phyloP scores from a whole-genome alignment of 2,329 filamentous ascomycete genomes.

The Botrytis galanthina region DNA sequence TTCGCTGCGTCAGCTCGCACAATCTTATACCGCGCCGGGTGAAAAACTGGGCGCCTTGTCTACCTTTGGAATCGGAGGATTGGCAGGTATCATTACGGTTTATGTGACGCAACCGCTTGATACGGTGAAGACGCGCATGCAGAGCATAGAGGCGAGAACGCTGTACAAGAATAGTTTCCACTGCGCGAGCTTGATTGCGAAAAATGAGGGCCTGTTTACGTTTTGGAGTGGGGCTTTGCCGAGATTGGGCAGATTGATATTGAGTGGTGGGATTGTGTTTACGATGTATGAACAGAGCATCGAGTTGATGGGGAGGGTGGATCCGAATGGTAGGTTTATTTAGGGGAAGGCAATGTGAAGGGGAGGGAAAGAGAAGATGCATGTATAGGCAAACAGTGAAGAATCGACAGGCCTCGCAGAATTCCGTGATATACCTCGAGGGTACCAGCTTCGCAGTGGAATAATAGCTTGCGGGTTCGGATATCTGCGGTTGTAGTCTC shows the following conservation, averaged over 20 bases:
- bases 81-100: conserved; percentile 89
- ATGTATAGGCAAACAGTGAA: neutral
- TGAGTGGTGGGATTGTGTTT: conserved; percentile 96
- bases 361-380: conserved; percentile 20
- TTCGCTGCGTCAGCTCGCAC: conserved; percentile 83
- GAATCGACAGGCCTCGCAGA: neutral
- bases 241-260: conserved; percentile 74
- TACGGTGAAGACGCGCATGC: conserved; percentile 97
- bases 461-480: neutral
- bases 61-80: conserved; percentile 86
- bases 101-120: conserved; percentile 75
- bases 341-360: conserved; percentile 41
- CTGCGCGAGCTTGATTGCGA: conserved; percentile 80
- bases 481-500: neutral
- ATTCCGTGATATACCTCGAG: conserved; percentile 1
- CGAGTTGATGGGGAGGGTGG: conserved; percentile 74
- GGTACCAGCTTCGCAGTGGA: neutral
- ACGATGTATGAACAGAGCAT: conserved; percentile 99
- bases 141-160: conserved; percentile 80
- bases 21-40: conserved; percentile 87
- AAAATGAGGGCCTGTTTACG: conserved; percentile 82
- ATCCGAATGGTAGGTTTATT: conserved; percentile 82
- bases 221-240: conserved; percentile 95
- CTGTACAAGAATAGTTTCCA: conserved; percentile 85
- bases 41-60: conserved; percentile 87